Evolutionary conservation across 805 yeast species (phyloP).

Genomic region (Torulaspora franciscae): DNA sequence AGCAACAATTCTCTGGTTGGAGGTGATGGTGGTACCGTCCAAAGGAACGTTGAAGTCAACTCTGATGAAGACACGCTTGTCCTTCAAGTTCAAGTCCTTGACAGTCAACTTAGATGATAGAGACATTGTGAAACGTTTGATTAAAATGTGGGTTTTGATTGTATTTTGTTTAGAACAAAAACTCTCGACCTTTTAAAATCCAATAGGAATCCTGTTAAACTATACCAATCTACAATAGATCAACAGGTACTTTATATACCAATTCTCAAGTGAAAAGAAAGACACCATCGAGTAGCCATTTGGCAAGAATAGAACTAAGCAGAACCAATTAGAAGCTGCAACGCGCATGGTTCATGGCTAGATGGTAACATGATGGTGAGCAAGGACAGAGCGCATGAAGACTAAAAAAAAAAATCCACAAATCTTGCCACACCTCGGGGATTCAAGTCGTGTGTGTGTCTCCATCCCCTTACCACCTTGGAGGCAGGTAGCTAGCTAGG

Average conservation of each 20-base stretch:
- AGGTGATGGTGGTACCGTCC: slow-evolving; percentile 95
- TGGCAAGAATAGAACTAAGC: slow-evolving; percentile 5
- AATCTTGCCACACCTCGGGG: background rate
- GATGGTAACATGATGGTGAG: slow-evolving; percentile 13
- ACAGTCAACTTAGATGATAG: slow-evolving; percentile 90
- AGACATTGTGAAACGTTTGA: slow-evolving; percentile 56
- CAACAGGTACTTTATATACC: slow-evolving; percentile 7
- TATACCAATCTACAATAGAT: background rate
- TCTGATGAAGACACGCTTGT: slow-evolving; percentile 96
- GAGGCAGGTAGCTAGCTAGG: background rate
- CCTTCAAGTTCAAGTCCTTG: slow-evolving; percentile 78
- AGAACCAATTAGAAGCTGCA: slow-evolving; percentile 3
- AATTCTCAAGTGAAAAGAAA: slow-evolving; percentile 8
- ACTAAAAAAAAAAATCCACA: background rate
- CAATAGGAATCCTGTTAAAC: no score
- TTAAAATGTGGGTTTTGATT: slow-evolving; percentile 5
- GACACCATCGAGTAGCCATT: background rate
- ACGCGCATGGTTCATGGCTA: background rate
- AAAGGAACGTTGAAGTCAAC: slow-evolving; percentile 95
- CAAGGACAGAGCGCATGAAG: slow-evolving; percentile 1
- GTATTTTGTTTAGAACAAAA: slow-evolving; percentile 9
- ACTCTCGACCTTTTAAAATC: slow-evolving; percentile 4
- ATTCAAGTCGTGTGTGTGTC: no score
- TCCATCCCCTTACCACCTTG: no score
- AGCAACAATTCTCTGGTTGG: slow-evolving; percentile 99